A percentile compares a stretch with the other conserved stretches of the same genome.
Evolutionary conservation across 805 yeast species (phyloP).

Genomic region (Candida methanosorbosa): DNA sequence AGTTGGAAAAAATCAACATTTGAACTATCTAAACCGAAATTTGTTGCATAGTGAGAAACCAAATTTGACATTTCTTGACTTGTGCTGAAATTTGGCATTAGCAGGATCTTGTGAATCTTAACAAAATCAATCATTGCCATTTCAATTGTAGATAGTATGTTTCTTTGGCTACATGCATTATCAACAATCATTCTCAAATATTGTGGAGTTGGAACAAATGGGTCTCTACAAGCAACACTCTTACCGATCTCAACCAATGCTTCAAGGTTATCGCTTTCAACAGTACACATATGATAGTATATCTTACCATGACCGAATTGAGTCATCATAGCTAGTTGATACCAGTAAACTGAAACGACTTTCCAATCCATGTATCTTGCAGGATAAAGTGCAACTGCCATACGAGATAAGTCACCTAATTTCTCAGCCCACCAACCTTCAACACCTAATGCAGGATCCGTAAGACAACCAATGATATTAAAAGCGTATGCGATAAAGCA

Average conservation of each 20-base stretch:
- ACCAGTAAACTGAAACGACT: slow-evolving; percentile 77
- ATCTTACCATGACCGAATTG: slow-evolving; percentile 80
- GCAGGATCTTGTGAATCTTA: slow-evolving; percentile 59
- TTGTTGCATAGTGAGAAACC: slow-evolving; percentile 55
- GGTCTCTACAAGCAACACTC: slow-evolving; percentile 71
- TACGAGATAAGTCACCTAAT: slow-evolving; percentile 75
- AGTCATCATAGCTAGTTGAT: slow-evolving; percentile 59
- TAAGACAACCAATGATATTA: slow-evolving; percentile 44
- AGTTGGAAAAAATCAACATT: slow-evolving; percentile 54
- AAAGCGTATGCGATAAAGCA: slow-evolving; percentile 70
- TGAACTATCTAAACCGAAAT: slow-evolving; percentile 60
- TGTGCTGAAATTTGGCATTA: slow-evolving; percentile 49
- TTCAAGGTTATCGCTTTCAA: slow-evolving; percentile 67
- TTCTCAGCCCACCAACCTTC: slow-evolving; percentile 80
- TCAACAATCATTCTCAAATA: slow-evolving; percentile 72
- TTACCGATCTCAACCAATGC: slow-evolving; percentile 76
- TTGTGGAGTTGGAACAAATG: slow-evolving; percentile 76
- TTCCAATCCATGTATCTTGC: slow-evolving; percentile 83
- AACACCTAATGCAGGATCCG: slow-evolving; percentile 48
- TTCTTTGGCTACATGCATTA: slow-evolving; percentile 60
- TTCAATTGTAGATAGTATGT: slow-evolving; percentile 49
- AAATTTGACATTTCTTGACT: slow-evolving; percentile 48
- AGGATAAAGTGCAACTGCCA: slow-evolving; percentile 81
- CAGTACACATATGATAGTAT: slow-evolving; percentile 83
- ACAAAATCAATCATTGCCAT: slow-evolving; percentile 53